These are phyloP conservation scores for Aspergillus cristatus DNA, from an alignment of 495 filamentous ascomycete species.

Conservation along the genomic window DNA sequence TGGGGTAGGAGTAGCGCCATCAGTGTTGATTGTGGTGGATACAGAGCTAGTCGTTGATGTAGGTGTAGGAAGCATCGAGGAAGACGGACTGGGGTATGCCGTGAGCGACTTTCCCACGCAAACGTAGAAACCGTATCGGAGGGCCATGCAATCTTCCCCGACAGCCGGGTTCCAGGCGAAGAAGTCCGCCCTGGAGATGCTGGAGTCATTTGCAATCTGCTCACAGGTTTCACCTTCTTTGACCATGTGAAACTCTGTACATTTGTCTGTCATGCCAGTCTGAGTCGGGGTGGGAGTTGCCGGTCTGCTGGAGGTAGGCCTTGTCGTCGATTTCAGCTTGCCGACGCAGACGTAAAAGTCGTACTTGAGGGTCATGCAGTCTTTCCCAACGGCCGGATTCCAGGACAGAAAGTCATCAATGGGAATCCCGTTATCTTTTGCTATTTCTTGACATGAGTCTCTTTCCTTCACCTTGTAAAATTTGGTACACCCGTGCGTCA, in stretches of 20 bases:
- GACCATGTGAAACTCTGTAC: constrained; percentile 11
- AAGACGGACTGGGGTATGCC: not conserved
- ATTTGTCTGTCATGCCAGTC: constrained; percentile 10
- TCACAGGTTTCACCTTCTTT: constrained; percentile 8
- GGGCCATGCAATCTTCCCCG: constrained; percentile 4
- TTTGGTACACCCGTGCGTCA: constrained; percentile 11
- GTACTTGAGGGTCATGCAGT: constrained; percentile 1
- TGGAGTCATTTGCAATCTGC: constrained; percentile 6
- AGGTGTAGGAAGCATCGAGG: not conserved
- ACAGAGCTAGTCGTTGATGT: not conserved
- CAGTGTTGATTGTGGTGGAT: not conserved
- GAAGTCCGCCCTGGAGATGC: constrained; percentile 7
- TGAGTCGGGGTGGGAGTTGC: constrained; percentile 18
- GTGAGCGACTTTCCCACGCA: constrained; percentile 1
- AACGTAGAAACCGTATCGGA: constrained; percentile 1
- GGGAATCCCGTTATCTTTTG: constrained; percentile 4
- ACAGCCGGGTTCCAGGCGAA: constrained; percentile 12
- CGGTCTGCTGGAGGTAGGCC: not conserved
- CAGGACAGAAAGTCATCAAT: not conserved
- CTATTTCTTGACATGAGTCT: constrained; percentile 15
- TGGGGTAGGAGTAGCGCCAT: not conserved
- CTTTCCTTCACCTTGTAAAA: constrained; percentile 13
- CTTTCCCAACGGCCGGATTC: constrained; percentile 4
- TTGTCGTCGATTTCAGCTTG: not conserved
- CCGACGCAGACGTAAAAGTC: constrained; percentile 3